phyloP scores from a whole-genome alignment of 2,329 filamentous ascomycete genomes.

The Claviceps arundinis region DNA sequence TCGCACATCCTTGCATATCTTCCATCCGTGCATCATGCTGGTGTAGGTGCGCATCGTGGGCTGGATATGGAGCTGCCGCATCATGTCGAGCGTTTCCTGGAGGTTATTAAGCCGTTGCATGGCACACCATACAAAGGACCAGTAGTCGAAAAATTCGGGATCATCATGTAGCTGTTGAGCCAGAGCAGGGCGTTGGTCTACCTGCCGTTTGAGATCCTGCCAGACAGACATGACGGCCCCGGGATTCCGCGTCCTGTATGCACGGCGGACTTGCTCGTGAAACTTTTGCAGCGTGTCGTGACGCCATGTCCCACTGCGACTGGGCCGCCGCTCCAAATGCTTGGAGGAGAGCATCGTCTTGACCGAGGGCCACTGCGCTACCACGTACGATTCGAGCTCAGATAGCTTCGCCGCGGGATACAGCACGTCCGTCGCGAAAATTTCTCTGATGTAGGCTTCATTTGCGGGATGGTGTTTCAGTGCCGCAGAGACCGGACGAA shows the following conservation, averaged over 20 bases:
- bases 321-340: constrained; percentile 12
- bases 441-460: constrained; percentile 9
- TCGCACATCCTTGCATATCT: constrained; percentile 41
- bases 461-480: constrained; percentile 10
- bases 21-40: constrained; percentile 59
- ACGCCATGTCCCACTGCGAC: not conserved
- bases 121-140: constrained; percentile 27
- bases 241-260: constrained; percentile 17
- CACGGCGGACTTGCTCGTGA: constrained; percentile 17
- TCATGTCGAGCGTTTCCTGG: constrained; percentile 27
- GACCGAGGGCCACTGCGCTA: constrained; percentile 16
- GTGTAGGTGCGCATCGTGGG: constrained; percentile 58
- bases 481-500: constrained; percentile 15
- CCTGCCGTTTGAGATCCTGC: constrained; percentile 16
- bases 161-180: constrained; percentile 17
- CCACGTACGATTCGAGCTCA: constrained; percentile 15
- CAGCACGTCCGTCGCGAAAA: constrained; percentile 9
- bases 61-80: constrained; percentile 33
- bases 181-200: constrained; percentile 14
- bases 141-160: constrained; percentile 25
- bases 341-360: constrained; percentile 12
- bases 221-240: constrained; percentile 19
- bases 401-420: constrained; percentile 10
- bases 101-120: constrained; percentile 15
- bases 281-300: constrained; percentile 9